These are phyloP conservation scores for Chaetomidium leptoderma DNA, from an alignment of 495 filamentous ascomycete genomes.

Conservation along the genomic window DNA sequence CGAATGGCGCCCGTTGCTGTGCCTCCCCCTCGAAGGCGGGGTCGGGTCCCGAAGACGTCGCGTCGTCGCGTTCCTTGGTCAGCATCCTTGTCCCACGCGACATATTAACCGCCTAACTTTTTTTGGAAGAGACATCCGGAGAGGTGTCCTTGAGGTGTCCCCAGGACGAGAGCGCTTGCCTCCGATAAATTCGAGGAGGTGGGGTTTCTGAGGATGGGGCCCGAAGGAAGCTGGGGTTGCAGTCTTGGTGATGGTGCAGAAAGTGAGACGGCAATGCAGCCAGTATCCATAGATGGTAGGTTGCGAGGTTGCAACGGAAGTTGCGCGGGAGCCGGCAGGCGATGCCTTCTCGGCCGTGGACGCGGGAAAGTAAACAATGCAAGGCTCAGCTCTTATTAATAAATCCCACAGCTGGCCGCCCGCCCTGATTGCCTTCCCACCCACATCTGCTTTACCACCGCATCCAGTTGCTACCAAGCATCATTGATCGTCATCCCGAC, in stretches of 20 bases:
- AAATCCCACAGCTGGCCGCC: background rate
- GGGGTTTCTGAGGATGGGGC: background rate
- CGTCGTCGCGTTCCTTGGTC: constrained; percentile 34
- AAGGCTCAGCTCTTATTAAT: constrained; percentile 7
- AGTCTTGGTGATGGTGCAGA: background rate
- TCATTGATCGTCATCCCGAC: constrained; percentile 29
- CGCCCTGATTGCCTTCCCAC: background rate
- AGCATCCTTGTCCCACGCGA: constrained; percentile 12
- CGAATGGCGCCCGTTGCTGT: background rate
- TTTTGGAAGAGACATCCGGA: background rate
- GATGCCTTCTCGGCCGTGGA: constrained; percentile 11
- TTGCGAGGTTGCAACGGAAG: constrained; percentile 14
- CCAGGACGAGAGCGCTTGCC: constrained; percentile 1
- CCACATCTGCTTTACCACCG: constrained; percentile 8
- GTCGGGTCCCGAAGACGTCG: constrained; percentile 11
- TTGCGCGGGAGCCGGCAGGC: constrained; percentile 6
- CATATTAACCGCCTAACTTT: background rate
- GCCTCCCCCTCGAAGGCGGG: constrained; percentile 2
- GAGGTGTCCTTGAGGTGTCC: background rate
- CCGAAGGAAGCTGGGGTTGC: background rate
- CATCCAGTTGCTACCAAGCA: constrained; percentile 29
- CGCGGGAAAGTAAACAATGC: constrained; percentile 27
- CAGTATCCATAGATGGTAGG: too few species aligned
- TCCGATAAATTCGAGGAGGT: background rate
- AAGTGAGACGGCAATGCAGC: constrained; percentile 6